These are phyloP conservation scores for Neurospora tetraspora DNA, from an alignment of 495 filamentous ascomycete genomes.

Conservation along the genomic window DNA sequence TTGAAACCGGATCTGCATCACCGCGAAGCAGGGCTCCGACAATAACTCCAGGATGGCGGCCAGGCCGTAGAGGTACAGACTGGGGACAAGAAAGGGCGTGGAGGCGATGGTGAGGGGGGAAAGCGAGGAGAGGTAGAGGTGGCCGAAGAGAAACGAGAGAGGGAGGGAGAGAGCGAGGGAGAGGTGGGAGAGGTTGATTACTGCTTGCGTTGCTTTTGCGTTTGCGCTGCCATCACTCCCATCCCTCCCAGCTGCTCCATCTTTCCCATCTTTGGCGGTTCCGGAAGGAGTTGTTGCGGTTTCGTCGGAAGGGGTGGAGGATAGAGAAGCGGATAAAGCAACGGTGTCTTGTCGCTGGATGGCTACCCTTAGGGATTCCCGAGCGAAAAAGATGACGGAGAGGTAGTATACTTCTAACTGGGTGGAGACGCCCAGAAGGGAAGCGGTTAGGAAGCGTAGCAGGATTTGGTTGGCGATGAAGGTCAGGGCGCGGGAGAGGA, in stretches of 20 bases:
- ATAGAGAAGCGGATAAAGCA: not conserved
- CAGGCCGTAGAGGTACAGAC: constrained; percentile 59
- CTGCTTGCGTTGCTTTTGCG: constrained; percentile 38
- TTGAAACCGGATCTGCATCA: constrained; percentile 68
- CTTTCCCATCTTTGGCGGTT: not conserved
- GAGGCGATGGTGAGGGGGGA: constrained; percentile 39
- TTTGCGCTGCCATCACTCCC: not conserved
- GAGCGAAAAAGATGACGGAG: constrained; percentile 79
- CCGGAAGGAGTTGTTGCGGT: not conserved
- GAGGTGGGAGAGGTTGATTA: constrained; percentile 82
- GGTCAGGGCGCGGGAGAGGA: constrained; percentile 73
- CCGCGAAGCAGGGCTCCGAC: constrained; percentile 75
- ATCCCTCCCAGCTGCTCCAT: not conserved
- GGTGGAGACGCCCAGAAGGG: constrained; percentile 69
- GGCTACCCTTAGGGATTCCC: constrained; percentile 78
- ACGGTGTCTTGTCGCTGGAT: constrained; percentile 61
- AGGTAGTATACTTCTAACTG: constrained; percentile 88
- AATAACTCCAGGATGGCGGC: constrained; percentile 73
- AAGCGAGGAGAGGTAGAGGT: constrained; percentile 53
- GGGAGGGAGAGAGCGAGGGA: constrained; percentile 59
- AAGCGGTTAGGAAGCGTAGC: constrained; percentile 74
- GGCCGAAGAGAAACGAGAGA: constrained; percentile 49
- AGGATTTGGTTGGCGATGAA: constrained; percentile 87
- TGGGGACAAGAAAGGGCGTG: constrained; percentile 50
- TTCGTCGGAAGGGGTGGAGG: not conserved